Conservation (phyloP, 768 basidiomycete genomes). For the Leccinellum rugosiceps region DNA sequence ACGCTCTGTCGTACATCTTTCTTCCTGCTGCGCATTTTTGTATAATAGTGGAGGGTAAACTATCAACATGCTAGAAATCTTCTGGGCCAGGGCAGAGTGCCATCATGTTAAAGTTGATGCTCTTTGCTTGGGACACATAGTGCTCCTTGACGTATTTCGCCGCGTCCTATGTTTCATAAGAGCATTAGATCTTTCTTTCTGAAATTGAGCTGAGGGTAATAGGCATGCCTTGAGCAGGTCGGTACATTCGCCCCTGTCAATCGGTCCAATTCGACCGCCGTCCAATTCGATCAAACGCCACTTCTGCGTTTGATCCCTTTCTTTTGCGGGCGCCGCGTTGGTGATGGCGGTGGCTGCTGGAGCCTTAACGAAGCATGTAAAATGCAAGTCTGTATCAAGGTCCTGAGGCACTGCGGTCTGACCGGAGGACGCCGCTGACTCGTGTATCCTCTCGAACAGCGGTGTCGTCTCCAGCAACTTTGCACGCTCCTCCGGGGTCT, state of each 20-base stretch:
- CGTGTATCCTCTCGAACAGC: conserved; percentile 77
- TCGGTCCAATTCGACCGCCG: conserved; percentile 70
- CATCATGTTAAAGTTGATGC: conserved; percentile 46
- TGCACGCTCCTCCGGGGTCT: conserved; percentile 71
- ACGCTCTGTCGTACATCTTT: neutral
- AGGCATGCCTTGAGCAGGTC: conserved; percentile 54
- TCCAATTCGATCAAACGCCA: conserved; percentile 78
- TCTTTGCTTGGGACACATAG: conserved; percentile 38
- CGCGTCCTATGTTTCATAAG: conserved; percentile 36
- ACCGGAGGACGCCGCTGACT: conserved; percentile 61
- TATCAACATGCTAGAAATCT: conserved; percentile 11
- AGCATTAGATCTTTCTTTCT: neutral
- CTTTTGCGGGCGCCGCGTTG: neutral
- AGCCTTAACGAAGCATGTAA: conserved; percentile 81
- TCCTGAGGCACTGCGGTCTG: conserved; percentile 65
- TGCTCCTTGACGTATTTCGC: conserved; percentile 44
- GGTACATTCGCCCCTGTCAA: conserved; percentile 68
- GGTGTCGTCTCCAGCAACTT: conserved; percentile 69
- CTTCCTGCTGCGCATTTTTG: conserved; percentile 6
- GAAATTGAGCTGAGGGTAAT: neutral
- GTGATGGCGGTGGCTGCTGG: conserved; percentile 34
- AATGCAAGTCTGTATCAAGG: conserved; percentile 76
- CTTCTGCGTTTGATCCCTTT: conserved; percentile 20
- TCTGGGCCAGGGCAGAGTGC: conserved; percentile 37
- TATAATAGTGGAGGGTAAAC: neutral